A percentile compares a stretch with the other conserved stretches of the same genome.
Conservation (phyloP, 2,329 filamentous ascomycete species). For the Hypocreales sp. region DNA sequence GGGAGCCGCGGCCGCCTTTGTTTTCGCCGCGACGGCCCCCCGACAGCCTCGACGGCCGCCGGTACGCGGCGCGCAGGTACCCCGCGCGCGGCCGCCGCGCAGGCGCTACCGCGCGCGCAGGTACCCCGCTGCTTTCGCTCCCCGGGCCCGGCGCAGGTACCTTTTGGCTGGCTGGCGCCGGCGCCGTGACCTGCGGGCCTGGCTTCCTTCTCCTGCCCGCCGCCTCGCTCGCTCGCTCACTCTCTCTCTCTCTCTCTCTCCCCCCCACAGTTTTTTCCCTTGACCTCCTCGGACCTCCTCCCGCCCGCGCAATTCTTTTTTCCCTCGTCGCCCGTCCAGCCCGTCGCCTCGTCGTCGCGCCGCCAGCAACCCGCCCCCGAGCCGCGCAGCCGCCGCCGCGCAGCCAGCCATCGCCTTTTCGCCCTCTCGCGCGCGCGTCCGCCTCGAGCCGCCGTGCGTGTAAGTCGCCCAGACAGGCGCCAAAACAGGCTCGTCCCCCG, state of each 20-base stretch:
- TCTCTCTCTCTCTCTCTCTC: conserved; percentile 2
- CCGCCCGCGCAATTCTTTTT: conserved; percentile 11
- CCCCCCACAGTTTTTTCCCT: conserved; percentile 7
- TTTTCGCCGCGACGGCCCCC: too few relatives aligned
- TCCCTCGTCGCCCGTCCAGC: conserved; percentile 1
- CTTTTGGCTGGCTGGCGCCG: conserved; percentile 2
- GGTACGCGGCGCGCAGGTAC: too few relatives aligned
- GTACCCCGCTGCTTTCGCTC: conserved; percentile 2
- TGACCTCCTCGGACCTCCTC: conserved; percentile 6
- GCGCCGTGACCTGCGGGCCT: conserved; percentile 5
- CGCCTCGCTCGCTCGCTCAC: conserved; percentile 1
- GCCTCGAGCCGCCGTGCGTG: too few relatives aligned
- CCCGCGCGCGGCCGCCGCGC: too few relatives aligned
- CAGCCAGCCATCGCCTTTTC: too few relatives aligned
- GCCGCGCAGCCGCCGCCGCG: too few relatives aligned
- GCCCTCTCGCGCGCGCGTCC: too few relatives aligned
- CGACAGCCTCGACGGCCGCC: too few relatives aligned
- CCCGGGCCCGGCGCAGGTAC: conserved; percentile 4
- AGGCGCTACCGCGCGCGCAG: too few relatives aligned
- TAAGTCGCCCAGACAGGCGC: too few relatives aligned
- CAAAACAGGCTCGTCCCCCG: too few relatives aligned
- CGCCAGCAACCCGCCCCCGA: background rate
- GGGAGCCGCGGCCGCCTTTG: too few relatives aligned
- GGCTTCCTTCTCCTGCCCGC: background rate
- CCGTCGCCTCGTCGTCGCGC: background rate